Conservation (phyloP, 805 yeast species). For the Saccharomycopsis sp. region DNA sequence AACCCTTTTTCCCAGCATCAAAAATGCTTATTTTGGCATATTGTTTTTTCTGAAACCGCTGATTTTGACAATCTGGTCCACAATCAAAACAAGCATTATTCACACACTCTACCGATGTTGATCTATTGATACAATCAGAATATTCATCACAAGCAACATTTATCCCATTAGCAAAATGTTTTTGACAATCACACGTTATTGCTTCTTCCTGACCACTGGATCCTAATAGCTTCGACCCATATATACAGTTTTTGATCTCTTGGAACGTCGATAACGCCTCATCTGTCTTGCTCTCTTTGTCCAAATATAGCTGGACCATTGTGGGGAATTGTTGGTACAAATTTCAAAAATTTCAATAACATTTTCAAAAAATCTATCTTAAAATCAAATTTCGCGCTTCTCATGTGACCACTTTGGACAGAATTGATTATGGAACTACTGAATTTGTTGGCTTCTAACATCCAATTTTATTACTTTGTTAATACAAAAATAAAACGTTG, state of each 20-base stretch:
- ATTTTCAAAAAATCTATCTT: not conserved
- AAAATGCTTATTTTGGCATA: conserved; percentile 77
- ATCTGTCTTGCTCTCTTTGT: conserved; percentile 46
- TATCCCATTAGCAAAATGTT: conserved; percentile 30
- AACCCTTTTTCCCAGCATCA: conserved; percentile 77
- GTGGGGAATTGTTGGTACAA: not conserved
- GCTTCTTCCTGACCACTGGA: conserved; percentile 65
- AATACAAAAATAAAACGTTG: no score
- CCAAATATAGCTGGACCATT: conserved; percentile 17
- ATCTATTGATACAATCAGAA: conserved; percentile 84
- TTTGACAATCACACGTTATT: conserved; percentile 86
- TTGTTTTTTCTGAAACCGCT: conserved; percentile 70
- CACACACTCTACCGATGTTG: conserved; percentile 87
- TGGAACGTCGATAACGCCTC: conserved; percentile 59
- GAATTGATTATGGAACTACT: no score
- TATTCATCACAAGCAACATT: conserved; percentile 72
- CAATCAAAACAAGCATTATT: conserved; percentile 54
- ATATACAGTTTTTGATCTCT: conserved; percentile 48
- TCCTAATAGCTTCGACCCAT: conserved; percentile 53
- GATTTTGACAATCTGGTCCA: conserved; percentile 75
- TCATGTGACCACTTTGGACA: not conserved
- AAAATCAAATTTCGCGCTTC: not conserved
- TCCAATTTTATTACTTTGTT: no score
- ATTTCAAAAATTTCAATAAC: not conserved
- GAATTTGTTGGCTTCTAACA: no score